Evolutionary conservation across 2,329 filamentous ascomycete genomes (phyloP).

Genomic region (Elsinoe batatas): DNA sequence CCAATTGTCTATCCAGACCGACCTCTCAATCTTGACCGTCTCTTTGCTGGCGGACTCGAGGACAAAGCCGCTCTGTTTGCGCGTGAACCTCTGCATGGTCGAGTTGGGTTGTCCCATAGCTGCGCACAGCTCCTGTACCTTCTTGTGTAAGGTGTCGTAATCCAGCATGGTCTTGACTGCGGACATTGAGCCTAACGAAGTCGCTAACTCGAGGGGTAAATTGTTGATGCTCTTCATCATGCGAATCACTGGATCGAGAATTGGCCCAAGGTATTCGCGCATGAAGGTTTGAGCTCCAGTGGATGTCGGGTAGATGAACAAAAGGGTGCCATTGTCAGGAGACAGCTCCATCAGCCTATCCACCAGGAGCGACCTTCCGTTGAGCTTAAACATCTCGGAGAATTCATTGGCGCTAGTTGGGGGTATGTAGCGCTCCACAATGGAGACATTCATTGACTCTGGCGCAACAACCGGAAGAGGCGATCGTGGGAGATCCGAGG

Average conservation of each 20-base stretch:
- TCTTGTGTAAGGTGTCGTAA: slow-evolving; percentile 40
- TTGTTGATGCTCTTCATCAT: slow-evolving; percentile 49
- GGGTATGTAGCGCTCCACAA: slow-evolving; percentile 57
- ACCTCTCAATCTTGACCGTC: slow-evolving; percentile 41
- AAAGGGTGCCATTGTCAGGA: slow-evolving; percentile 44
- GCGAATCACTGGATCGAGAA: slow-evolving; percentile 52
- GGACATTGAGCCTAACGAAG: slow-evolving; percentile 44
- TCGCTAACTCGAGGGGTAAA: slow-evolving; percentile 47
- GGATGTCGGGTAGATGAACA: slow-evolving; percentile 54
- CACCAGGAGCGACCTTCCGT: slow-evolving; percentile 47
- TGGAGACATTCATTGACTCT: slow-evolving; percentile 48
- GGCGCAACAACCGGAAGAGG: slow-evolving; percentile 51
- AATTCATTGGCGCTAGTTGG: slow-evolving; percentile 51
- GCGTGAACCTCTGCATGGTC: slow-evolving; percentile 24
- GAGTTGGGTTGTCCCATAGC: slow-evolving; percentile 21
- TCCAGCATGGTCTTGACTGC: slow-evolving; percentile 46
- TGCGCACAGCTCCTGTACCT: slow-evolving; percentile 20
- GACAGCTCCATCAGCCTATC: slow-evolving; percentile 53
- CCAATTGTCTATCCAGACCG: slow-evolving; percentile 51
- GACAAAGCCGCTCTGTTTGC: slow-evolving; percentile 27
- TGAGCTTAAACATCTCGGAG: slow-evolving; percentile 46
- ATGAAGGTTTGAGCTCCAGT: slow-evolving; percentile 49
- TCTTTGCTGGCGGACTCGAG: slow-evolving; percentile 43
- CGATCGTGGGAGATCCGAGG: slow-evolving; percentile 37
- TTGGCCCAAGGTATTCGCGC: slow-evolving; percentile 48